phyloP scores from a whole-genome alignment of 257 asterid genomes.

The Nicotiana sylvestris region DNA sequence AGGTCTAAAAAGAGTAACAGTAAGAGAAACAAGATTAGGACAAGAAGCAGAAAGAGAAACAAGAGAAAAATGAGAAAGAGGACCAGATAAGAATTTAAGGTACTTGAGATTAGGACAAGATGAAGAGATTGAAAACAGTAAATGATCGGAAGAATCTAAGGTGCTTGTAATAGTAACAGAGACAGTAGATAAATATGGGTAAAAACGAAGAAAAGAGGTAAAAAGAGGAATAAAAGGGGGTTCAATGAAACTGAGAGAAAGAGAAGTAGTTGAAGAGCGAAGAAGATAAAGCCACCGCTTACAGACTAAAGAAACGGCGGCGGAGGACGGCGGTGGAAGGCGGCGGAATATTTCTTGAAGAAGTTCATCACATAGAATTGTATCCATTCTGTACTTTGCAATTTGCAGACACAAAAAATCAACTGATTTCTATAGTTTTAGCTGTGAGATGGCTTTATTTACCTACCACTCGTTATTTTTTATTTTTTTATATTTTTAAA shows the following conservation, averaged over 20 bases:
- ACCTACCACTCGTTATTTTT: not conserved
- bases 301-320: constrained; percentile 58
- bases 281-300: constrained; percentile 61
- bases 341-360: constrained; percentile 77
- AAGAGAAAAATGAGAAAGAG: constrained; percentile 37
- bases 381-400: constrained; percentile 29
- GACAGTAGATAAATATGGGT: constrained; percentile 51
- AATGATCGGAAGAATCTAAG: constrained; percentile 19
- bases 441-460: not conserved
- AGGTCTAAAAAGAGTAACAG: constrained; percentile 49
- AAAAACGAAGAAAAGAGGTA: constrained; percentile 41
- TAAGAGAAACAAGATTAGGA: constrained; percentile 43
- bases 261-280: constrained; percentile 62
- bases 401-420: not conserved
- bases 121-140: constrained; percentile 34
- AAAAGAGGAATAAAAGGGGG: constrained; percentile 30
- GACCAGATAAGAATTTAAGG: constrained; percentile 36
- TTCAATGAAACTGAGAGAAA: constrained; percentile 35
- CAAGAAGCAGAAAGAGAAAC: constrained; percentile 43
- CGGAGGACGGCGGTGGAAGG: constrained; percentile 49
- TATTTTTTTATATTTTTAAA: not conserved
- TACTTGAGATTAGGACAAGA: constrained; percentile 55
- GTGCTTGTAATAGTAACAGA: constrained; percentile 21
- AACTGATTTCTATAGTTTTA: not conserved
- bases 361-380: constrained; percentile 72